Evolutionary conservation across 192 early-diverging fungal genomes (phyloP).

Genomic region (Coemansia sp.): DNA sequence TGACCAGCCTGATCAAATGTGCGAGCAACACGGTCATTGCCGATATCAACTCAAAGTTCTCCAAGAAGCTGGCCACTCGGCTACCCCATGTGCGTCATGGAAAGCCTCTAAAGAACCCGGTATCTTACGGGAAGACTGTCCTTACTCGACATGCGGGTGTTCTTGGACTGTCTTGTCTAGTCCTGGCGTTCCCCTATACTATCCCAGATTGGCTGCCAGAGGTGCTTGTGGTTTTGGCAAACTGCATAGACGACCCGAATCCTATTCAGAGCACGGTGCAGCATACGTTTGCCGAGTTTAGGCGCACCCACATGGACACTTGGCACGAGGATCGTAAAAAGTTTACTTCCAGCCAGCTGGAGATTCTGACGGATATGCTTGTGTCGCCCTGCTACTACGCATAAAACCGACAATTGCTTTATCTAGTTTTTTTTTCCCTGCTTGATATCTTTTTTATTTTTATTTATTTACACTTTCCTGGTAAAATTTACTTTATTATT

Average conservation of each 20-base stretch:
- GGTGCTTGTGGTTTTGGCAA: conserved; percentile 72
- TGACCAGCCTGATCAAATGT: conserved; percentile 45
- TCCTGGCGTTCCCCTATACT: conserved; percentile 92
- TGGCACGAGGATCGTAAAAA: conserved; percentile 85
- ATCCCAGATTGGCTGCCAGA: conserved; percentile 89
- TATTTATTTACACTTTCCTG: no score
- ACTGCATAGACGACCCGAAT: conserved; percentile 76
- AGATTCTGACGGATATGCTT: conserved; percentile 82
- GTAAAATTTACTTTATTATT: no score
- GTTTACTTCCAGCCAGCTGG: conserved; percentile 75
- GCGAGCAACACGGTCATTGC: conserved; percentile 29
- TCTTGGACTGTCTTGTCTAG: conserved; percentile 82
- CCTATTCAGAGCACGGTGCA: conserved; percentile 83
- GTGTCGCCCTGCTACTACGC: conserved; percentile 85
- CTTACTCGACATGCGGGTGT: conserved; percentile 81
- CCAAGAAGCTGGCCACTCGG: conserved; percentile 21
- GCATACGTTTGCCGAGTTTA: conserved; percentile 88
- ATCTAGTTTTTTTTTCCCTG: not conserved
- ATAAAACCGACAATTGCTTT: conserved; percentile 22
- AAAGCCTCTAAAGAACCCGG: conserved; percentile 21
- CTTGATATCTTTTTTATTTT: not conserved
- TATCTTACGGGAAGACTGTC: conserved; percentile 34
- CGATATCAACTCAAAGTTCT: conserved; percentile 38
- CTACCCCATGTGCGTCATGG: conserved; percentile 32
- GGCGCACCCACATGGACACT: conserved; percentile 90